Evolutionary conservation across 2,329 filamentous ascomycete species (phyloP), one percentile per base, ranked within the genome.

Genomic region (Nothopassalora personata): DNA sequence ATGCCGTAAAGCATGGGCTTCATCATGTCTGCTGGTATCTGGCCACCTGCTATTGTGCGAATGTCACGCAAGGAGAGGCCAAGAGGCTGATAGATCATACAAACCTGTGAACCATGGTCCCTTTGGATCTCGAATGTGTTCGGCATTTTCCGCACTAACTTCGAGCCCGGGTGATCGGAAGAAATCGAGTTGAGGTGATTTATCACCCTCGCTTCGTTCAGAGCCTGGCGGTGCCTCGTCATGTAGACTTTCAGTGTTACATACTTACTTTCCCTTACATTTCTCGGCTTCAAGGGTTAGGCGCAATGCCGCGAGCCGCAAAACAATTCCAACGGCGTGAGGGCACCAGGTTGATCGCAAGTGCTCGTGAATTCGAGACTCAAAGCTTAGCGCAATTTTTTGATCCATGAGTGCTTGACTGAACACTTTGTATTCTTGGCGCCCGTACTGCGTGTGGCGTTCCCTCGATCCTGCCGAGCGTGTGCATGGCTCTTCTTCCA

Each of bases 51-150:
- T 9, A 39, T 9, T 39, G 34, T 11, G 34, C 34, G 34, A 13
- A 39, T 39, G 34, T 39, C 34, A 9, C 34, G 34, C 52, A 61
- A 54, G 47, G 53, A 61, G 23, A 39, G 46, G 45, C 60, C 52
- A 3, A 59, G 52, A 5, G 60, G 27, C 8, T 59, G 51, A 23
- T 56, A 53, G 11, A 66, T 60, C 13, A 66, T 36, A n/a, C 60
- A 63, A 1, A 56, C 52, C 27, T 66, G 64, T 6, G 46, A 46
- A 13, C 62, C 62, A 15, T 53, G 57, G 4, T 60, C 57, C 8
- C 62, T 57, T 28, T 55, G 28, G 5, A 63, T 2, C 9, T 61
- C 50, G 53, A 66, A 66, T 43, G 50, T 49, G 43, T 66, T 60
- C 8, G 19, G 46, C 46, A 49, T 27, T 31, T 4, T 27, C 11